Evolutionary conservation across 352 stramenopile genomes (phyloP).

Genomic region (Phytophthora cajani): DNA sequence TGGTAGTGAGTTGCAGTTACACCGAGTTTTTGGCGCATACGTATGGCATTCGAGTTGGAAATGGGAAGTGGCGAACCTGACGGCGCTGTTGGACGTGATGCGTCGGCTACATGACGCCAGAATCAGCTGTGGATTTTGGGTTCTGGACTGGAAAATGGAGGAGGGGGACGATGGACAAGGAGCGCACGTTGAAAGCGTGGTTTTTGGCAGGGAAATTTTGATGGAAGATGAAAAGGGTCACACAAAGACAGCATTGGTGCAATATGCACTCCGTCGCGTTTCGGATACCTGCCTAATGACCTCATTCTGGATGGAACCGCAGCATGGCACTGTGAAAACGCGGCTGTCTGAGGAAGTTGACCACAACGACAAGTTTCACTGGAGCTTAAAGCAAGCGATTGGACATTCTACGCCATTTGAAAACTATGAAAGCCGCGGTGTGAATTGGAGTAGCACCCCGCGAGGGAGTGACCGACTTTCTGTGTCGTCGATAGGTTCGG

Average conservation of each 20-base stretch:
- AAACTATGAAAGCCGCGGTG: conserved; percentile 34
- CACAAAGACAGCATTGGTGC: conserved; percentile 74
- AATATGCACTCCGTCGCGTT: conserved; percentile 80
- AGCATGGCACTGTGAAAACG: conserved; percentile 75
- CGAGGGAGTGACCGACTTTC: conserved; percentile 14
- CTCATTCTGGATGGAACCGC: conserved; percentile 90
- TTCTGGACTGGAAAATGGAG: conserved; percentile 82
- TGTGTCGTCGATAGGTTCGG: conserved; percentile 12
- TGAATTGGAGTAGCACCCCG: conserved; percentile 11
- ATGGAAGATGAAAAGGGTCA: conserved; percentile 85
- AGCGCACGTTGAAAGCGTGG: conserved; percentile 67
- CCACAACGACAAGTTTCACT: conserved; percentile 69
- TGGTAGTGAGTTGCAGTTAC: conserved; percentile 76
- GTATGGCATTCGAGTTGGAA: conserved; percentile 90
- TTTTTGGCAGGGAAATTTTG: conserved; percentile 83
- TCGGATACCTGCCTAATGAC: conserved; percentile 85
- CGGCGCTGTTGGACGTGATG: conserved; percentile 70
- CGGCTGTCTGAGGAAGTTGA: conserved; percentile 53
- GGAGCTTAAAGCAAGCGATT: conserved; percentile 71
- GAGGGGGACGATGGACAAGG: conserved; percentile 61
- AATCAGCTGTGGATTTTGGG: conserved; percentile 81
- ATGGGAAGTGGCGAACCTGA: conserved; percentile 74
- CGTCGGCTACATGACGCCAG: conserved; percentile 71
- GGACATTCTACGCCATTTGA: conserved; percentile 70
- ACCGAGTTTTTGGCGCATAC: conserved; percentile 84